Base-by-base conservation (phyloP, 2,329 filamentous ascomycete genomes). In the Talaromyces sp. region DNA sequence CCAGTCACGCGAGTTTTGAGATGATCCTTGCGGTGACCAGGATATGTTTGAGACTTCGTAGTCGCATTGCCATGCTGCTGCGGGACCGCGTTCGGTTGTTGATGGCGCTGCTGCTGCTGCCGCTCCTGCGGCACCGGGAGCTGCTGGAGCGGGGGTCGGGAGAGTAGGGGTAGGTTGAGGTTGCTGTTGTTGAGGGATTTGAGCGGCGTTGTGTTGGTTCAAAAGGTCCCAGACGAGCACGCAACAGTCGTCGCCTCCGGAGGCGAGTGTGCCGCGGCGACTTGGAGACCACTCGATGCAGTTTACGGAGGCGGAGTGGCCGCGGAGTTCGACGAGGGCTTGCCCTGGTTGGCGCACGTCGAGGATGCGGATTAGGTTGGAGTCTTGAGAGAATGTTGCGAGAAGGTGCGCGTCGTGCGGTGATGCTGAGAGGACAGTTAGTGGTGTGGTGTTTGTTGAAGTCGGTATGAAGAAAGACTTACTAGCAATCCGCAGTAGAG, bases 321-420 rank as follows among this genome's bases (percentile, higher is more conserved):
- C 95, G 57, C 91, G 91, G 43, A 99, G 87, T 76, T 99, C 95
- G 31, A 99, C 86, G 4, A 99, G 85, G 2, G 95, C 95, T 78
- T 97, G 95, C 6, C 95, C 95, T 0, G 95, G 95, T 79, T 99
- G 95, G 58, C 95, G 90, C 3, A 98, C 94, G 73, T 99, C 95
- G 35, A 99, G 87, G 63, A 99, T 96, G 57, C 95, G 92, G 74
- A 99, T 93, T 39, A 96, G 83, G 72, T 90, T 93, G 3, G 92
- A 96, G 75, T 98, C 95, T 73, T 93, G 90, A 19, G 95, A 94
- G 76, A 99, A 98, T 0, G 95, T 99, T n/a, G 94, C 94, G 41
- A 99, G 87, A 39, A 99, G 87, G 75, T 99, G 93, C 7, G 92
- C 90, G 77, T 99, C 95, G 73, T 98, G 94, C 1, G 95, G 95